Percentiles rank a stretch among this genome's conserved stretches.
Evolutionary conservation across 2,329 filamentous ascomycete genomes (phyloP).

Genomic region (Zymoseptoria ardabiliae): DNA sequence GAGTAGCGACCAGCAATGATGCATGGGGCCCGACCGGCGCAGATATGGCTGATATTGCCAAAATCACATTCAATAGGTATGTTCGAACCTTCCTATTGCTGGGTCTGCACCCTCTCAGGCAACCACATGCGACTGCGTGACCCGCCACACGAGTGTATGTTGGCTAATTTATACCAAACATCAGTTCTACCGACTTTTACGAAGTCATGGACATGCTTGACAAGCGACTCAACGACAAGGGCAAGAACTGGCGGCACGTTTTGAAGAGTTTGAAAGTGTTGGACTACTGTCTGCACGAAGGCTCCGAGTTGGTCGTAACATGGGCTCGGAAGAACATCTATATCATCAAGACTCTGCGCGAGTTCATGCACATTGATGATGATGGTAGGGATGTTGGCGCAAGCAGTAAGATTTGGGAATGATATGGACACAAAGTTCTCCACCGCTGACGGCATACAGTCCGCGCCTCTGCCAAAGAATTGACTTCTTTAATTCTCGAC

Average conservation of each 20-base stretch:
- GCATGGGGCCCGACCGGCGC: slow-evolving; percentile 97
- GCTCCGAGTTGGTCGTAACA: slow-evolving; percentile 90
- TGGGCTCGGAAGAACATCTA: slow-evolving; percentile 98
- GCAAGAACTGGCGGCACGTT: slow-evolving; percentile 98
- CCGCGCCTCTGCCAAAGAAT: slow-evolving; percentile 88
- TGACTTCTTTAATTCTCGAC: slow-evolving; percentile 84
- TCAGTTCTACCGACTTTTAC: slow-evolving; percentile 90
- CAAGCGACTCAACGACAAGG: slow-evolving; percentile 96
- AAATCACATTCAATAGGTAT: slow-evolving; percentile 96
- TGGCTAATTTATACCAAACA: neutral
- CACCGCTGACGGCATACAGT: slow-evolving; percentile 51
- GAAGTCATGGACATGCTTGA: slow-evolving; percentile 99
- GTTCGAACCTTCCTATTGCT: slow-evolving; percentile 27
- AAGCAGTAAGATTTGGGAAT: slow-evolving; percentile 60
- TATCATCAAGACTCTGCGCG: slow-evolving; percentile 95
- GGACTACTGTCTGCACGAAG: slow-evolving; percentile 96
- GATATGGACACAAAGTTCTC: neutral
- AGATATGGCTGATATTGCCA: slow-evolving; percentile 97
- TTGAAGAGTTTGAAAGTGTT: slow-evolving; percentile 95
- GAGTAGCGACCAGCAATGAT: slow-evolving; percentile 89
- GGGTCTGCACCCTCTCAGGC: neutral
- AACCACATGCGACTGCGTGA: neutral
- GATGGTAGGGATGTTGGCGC: slow-evolving; percentile 92
- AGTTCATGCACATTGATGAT: slow-evolving; percentile 95
- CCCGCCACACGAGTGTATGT: neutral